Conservation (phyloP, 768 basidiomycete species). For the Collybiopsis confluens region DNA sequence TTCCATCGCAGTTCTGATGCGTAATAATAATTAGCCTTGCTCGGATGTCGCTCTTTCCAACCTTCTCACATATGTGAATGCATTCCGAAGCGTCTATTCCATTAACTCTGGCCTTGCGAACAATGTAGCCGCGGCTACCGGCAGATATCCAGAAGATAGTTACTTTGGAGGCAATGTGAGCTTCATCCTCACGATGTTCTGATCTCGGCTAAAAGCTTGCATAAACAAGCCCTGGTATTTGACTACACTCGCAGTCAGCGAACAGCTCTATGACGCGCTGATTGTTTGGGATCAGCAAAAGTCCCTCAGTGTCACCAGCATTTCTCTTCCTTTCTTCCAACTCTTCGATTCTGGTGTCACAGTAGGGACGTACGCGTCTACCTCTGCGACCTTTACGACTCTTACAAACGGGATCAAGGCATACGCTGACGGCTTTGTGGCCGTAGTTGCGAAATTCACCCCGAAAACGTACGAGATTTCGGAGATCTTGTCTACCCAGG, state of each 20-base stretch:
- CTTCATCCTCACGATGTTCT: not conserved
- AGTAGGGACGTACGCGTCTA: conserved; percentile 22
- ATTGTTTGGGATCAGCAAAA: conserved; percentile 56
- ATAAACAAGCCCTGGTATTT: conserved; percentile 67
- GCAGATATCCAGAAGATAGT: conserved; percentile 55
- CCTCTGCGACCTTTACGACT: conserved; percentile 49
- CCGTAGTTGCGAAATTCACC: conserved; percentile 54
- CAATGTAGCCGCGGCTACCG: conserved; percentile 48
- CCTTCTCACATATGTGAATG: conserved; percentile 57
- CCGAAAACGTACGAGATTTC: conserved; percentile 44
- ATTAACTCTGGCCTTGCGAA: conserved; percentile 57
- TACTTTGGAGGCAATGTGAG: conserved; percentile 51
- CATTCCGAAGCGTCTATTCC: conserved; percentile 61
- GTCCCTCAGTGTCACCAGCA: conserved; percentile 47
- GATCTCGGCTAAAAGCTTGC: not conserved
- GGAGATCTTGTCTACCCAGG: not conserved
- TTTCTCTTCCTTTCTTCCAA: conserved; percentile 69
- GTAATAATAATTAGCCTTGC: conserved; percentile 51
- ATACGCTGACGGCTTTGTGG: conserved; percentile 66
- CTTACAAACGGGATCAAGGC: conserved; percentile 44
- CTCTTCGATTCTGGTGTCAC: conserved; percentile 38
- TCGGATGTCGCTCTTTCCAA: conserved; percentile 71
- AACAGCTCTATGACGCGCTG: conserved; percentile 72
- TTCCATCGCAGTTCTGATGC: conserved; percentile 43
- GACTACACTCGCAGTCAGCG: conserved; percentile 65